Base-by-base conservation (phyloP, 1,284 basidiomycete species). In the Sphaerobolus stellatus region DNA sequence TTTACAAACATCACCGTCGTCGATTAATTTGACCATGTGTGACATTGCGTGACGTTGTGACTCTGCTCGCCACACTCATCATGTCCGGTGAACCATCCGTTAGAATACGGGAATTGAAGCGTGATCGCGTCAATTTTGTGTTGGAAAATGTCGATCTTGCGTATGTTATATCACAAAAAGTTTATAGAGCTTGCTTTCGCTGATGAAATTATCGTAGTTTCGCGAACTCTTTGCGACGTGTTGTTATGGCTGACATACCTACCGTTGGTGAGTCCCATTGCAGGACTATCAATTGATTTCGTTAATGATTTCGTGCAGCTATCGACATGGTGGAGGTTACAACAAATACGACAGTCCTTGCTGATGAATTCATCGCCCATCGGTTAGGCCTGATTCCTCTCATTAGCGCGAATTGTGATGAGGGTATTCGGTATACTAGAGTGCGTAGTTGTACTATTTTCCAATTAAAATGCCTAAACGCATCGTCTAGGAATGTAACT, bases 361-460 rank as follows among this genome's bases (percentile, higher is more conserved):
- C 96, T 1, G 97, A 99, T 72, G 97, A 99, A 74, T 97, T 97
- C 75, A 88, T 99, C 58, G 92, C 94, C 1, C 97, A 99, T 71
- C 84, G 97, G 43, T 77, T 99, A 24, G 97, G 97, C 22, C 88
- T 98, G 83, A 81, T 99, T 22, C 97, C 97, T 6, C 76, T 99
- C 20, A 78, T 91, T 46, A 96, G 92, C 68, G 77, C 82, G 43
- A 88, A 87, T 59, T 94, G 91, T 60, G 90, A 91, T 54, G 88
- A 92, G 65, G 88, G 86, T 16, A 86, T 94, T 67, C 84, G 90
- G 59, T 92, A 90, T 63, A 88, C 86, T 52, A 77, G 88, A 68
- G 92, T 88, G 61, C 54, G 83, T 22, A 30, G 28, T 45, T 44
- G 25, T 47, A 41, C 31, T 31, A 31, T 36, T 31, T 41, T 30